A percentile compares a stretch with the other conserved stretches of the same genome.
phyloP scores from a whole-genome alignment of 2,329 filamentous ascomycete genomes.

The Fusarium oxysporum region DNA sequence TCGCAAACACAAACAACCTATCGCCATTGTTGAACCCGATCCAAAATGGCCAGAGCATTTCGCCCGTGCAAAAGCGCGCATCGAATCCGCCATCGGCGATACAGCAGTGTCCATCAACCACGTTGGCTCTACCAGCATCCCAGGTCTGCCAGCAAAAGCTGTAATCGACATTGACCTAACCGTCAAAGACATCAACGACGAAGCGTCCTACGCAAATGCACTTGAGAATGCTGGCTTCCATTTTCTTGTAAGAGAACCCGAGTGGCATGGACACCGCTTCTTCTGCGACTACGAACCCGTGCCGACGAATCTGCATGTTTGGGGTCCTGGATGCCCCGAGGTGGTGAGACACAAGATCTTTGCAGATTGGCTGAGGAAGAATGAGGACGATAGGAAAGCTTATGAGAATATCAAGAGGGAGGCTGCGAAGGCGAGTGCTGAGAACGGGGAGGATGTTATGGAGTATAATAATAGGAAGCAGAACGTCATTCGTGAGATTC shows the following conservation, averaged over 20 bases:
- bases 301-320: constrained; percentile 61
- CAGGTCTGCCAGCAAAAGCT: constrained; percentile 61
- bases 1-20: constrained; percentile 38
- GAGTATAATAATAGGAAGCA: constrained; percentile 59
- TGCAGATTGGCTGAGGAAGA: constrained; percentile 55
- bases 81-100: constrained; percentile 51
- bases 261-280: constrained; percentile 62
- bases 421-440: not conserved
- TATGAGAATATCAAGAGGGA: constrained; percentile 46
- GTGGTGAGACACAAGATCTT: constrained; percentile 58
- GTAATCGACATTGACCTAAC: constrained; percentile 65
- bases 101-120: constrained; percentile 56
- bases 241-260: constrained; percentile 59
- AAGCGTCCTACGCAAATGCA: constrained; percentile 55
- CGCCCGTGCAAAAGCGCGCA: constrained; percentile 47
- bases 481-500: constrained; percentile 53
- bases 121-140: constrained; percentile 63
- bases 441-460: constrained; percentile 46
- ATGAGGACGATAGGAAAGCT: constrained; percentile 52
- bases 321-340: constrained; percentile 56
- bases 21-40: constrained; percentile 53
- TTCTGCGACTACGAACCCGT: constrained; percentile 53
- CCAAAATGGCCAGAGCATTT: constrained; percentile 53
- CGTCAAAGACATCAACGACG: constrained; percentile 54
- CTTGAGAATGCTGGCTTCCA: constrained; percentile 59